phyloP scores from a whole-genome alignment of 192 early-diverging fungal genomes.

The Backusella parvicylindrica region DNA sequence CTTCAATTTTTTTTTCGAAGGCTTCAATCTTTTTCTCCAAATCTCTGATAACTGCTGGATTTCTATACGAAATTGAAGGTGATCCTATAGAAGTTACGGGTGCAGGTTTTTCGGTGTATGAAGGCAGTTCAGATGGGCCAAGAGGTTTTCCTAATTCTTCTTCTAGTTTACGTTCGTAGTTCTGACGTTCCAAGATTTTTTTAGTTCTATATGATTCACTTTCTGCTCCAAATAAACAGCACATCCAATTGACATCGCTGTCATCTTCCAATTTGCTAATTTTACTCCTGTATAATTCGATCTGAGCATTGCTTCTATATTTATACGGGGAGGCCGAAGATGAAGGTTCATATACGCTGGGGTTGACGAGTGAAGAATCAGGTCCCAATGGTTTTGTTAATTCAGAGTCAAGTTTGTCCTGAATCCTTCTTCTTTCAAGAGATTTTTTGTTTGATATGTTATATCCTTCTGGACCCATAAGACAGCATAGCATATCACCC shows the following conservation, averaged over 20 bases:
- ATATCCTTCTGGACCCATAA: not conserved
- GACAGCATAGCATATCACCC: not conserved
- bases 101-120: not conserved
- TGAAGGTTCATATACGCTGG: not conserved
- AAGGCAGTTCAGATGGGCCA: not conserved
- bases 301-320: not conserved
- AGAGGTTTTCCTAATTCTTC: not conserved
- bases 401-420: not conserved
- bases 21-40: not conserved
- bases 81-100: not conserved
- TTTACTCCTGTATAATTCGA: not conserved
- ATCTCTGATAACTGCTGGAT: not conserved
- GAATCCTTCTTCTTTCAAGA: not conserved
- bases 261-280: not conserved
- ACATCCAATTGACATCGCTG: not conserved
- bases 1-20: not conserved
- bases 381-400: not conserved
- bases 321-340: not conserved
- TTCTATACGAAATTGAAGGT: not conserved
- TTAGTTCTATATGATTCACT: not conserved
- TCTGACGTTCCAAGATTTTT: not conserved
- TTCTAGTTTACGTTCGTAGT: not conserved
- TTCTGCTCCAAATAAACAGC: not conserved
- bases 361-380: not conserved
- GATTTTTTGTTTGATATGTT: not conserved